Evolutionary conservation across 1,139 yeast species (phyloP).

Genomic region (Saccharomyces hybrid): DNA sequence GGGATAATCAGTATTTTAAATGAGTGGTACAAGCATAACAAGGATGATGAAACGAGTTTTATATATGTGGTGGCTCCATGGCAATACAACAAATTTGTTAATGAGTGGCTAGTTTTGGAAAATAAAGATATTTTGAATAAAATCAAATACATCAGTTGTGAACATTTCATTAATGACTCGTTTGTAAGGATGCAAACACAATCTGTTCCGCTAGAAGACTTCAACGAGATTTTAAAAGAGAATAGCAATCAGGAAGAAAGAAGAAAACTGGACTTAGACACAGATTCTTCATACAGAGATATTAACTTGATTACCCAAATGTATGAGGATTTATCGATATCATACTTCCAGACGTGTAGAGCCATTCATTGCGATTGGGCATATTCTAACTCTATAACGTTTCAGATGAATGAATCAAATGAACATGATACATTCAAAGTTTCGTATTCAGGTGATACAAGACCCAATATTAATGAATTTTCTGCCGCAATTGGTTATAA

Average conservation of each 20-base stretch:
- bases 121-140: slow-evolving; percentile 36
- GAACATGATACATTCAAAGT: slow-evolving; percentile 43
- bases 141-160: slow-evolving; percentile 57
- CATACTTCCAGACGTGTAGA: slow-evolving; percentile 48
- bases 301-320: slow-evolving; percentile 21
- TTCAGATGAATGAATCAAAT: slow-evolving; percentile 32
- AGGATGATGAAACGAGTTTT: slow-evolving; percentile 28
- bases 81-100: slow-evolving; percentile 59
- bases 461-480: slow-evolving; percentile 62
- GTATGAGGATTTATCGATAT: slow-evolving; percentile 29
- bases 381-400: slow-evolving; percentile 59
- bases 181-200: slow-evolving; percentile 26
- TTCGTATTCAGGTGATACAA: slow-evolving; percentile 90
- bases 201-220: slow-evolving; percentile 29
- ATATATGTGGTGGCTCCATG: slow-evolving; percentile 64
- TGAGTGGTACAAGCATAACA: slow-evolving; percentile 51
- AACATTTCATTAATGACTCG: slow-evolving; percentile 42
- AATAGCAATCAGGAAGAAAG: slow-evolving; percentile 25
- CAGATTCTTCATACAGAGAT: slow-evolving; percentile 22
- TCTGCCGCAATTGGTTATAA: slow-evolving; percentile 50
- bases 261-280: slow-evolving; percentile 29
- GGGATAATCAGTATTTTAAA: slow-evolving; percentile 67
- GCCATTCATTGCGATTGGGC: slow-evolving; percentile 85
- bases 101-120: slow-evolving; percentile 65
- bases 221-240: slow-evolving; percentile 5